These are phyloP conservation scores for Emericellopsis terricola DNA, from an alignment of 495 filamentous ascomycete genomes.

Conservation along the genomic window DNA sequence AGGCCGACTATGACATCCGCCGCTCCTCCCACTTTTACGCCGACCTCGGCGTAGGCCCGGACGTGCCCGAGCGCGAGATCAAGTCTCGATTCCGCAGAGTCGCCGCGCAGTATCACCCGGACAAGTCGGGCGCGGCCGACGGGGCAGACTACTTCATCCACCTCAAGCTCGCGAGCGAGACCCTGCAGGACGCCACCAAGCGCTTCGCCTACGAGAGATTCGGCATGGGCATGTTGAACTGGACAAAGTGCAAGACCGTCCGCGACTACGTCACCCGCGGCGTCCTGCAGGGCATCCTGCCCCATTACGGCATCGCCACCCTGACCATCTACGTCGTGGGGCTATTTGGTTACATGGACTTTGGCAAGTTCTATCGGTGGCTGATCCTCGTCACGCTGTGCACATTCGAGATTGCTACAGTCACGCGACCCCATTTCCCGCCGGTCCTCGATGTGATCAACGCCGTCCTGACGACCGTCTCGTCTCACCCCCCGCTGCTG, in stretches of 20 bases:
- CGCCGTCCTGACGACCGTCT: conserved; percentile 33
- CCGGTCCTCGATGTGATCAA: conserved; percentile 39
- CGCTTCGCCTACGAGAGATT: conserved; percentile 91
- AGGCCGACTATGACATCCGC: conserved; percentile 67
- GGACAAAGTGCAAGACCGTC: conserved; percentile 50
- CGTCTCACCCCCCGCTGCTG: conserved; percentile 46
- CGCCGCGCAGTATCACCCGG: conserved; percentile 73
- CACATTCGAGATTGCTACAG: conserved; percentile 52
- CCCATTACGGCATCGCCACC: conserved; percentile 48
- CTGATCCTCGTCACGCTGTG: conserved; percentile 49
- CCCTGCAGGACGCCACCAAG: conserved; percentile 56
- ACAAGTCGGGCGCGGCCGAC: conserved; percentile 40
- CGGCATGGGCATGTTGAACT: conserved; percentile 52
- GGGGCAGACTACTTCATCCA: conserved; percentile 47
- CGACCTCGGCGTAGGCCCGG: conserved; percentile 45
- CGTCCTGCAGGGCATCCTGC: conserved; percentile 30
- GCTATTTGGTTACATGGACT: conserved; percentile 63
- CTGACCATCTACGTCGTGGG: conserved; percentile 48
- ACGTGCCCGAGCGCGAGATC: conserved; percentile 54
- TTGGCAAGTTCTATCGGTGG: conserved; percentile 84
- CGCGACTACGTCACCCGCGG: conserved; percentile 58
- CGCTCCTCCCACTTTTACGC: conserved; percentile 58
- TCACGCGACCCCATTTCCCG: conserved; percentile 47
- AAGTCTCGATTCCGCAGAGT: conserved; percentile 76
- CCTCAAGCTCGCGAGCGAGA: conserved; percentile 70